A percentile compares a stretch with the other conserved stretches of the same genome.
These are phyloP conservation scores for Stygiomarasmius scandens DNA, from an alignment of 1,284 basidiomycete species.

Conservation along the genomic window DNA sequence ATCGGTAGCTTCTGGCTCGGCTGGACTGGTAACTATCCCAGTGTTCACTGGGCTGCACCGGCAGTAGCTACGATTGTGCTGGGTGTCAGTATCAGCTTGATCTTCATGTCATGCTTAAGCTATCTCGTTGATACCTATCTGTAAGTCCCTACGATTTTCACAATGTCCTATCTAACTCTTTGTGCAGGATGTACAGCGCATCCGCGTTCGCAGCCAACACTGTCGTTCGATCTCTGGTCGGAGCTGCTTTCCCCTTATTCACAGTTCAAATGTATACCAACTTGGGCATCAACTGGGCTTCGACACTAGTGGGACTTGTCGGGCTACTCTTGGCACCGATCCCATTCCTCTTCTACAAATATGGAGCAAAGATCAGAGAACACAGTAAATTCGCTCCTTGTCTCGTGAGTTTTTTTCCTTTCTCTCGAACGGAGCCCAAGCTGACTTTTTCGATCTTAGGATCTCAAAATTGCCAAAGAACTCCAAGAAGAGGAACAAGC, in stretches of 20 bases:
- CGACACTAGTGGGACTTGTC: constrained; percentile 40
- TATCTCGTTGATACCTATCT: background rate
- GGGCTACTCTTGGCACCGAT: constrained; percentile 53
- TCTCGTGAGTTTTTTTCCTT: constrained; percentile 36
- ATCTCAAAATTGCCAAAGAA: constrained; percentile 16
- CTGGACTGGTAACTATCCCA: constrained; percentile 63
- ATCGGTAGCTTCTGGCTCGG: constrained; percentile 63
- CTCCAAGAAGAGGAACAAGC: constrained; percentile 6
- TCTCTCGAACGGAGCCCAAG: background rate
- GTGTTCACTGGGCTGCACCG: constrained; percentile 64
- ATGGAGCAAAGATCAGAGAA: constrained; percentile 50
- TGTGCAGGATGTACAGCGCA: constrained; percentile 58
- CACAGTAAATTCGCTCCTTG: constrained; percentile 58
- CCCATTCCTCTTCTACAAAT: constrained; percentile 61
- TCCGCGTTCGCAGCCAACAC: constrained; percentile 77
- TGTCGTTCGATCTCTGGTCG: constrained; percentile 63
- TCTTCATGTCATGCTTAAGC: constrained; percentile 66
- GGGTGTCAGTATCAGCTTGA: constrained; percentile 55
- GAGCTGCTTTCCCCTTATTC: constrained; percentile 74
- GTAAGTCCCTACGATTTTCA: background rate
- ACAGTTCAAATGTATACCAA: constrained; percentile 19
- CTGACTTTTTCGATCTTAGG: background rate
- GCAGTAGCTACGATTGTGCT: constrained; percentile 53
- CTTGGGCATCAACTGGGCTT: constrained; percentile 21
- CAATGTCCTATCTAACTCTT: background rate